Base-by-base conservation (phyloP, 2,329 filamentous ascomycete species). In the Exophiala spinifera region DNA sequence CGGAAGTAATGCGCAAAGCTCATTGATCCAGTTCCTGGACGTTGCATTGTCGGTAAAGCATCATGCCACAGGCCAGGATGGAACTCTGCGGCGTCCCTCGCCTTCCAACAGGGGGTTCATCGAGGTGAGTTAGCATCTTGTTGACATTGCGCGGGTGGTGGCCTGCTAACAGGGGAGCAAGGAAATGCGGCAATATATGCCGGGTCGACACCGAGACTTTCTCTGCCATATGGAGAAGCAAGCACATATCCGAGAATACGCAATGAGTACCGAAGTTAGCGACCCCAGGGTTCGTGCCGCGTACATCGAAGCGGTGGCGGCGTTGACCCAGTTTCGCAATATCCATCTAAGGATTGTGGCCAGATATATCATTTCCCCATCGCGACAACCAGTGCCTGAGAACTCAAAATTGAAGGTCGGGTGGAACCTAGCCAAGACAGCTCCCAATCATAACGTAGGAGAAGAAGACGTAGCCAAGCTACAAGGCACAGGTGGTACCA, bases 161-260 rank as follows among this genome's bases (percentile, higher is more conserved):
- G n/a, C n/a, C n/a, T n/a, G n/a, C n/a, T n/a, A n/a, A n/a, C n/a
- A n/a, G n/a, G n/a, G n/a, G n/a, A n/a, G n/a, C n/a, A n/a, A 76
- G 63, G 76, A 80, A 62, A 80, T 81, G 77, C 71, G 78, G 7
- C 68, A 71, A 10, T 81, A 81, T 58, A 81, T 81, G 79, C 79
- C 78, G 2, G 75, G 75, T 0, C 71, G 74, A 3, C 79, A 81
- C 56, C 71, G 74, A 15, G 67, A 73, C n/a, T 80, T 81, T 60
- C 63, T 81, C 4, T 69, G 76, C 23, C 70, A 75, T 11, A 64
- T 81, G n/a, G 67, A 70, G 21, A 63, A 66, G 2, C 69, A 72
- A 13, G 70, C 75, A 6, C 78, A 77, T 42, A 69, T 81, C 23
- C 75, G 77, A 3, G 49, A 65, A 4, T 79, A 75, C 46, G n/a